Evolutionary conservation across 257 asterid genomes (phyloP).

Genomic region (Solanum arcanum): DNA sequence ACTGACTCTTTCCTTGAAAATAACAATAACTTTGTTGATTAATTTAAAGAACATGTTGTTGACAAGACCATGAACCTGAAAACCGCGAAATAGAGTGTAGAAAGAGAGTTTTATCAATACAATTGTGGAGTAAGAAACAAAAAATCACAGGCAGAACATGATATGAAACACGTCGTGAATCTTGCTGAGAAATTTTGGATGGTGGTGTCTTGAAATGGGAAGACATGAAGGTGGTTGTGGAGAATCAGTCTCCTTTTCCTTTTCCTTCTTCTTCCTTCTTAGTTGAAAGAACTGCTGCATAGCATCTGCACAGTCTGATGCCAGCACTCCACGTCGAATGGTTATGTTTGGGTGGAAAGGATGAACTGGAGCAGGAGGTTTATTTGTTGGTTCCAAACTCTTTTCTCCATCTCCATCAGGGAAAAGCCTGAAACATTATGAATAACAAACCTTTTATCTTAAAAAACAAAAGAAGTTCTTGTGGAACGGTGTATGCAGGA

Average conservation of each 20-base stretch:
- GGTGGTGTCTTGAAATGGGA: conserved; percentile 46
- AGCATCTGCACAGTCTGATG: conserved; percentile 75
- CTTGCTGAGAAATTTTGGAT: conserved; percentile 51
- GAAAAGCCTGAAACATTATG: conserved; percentile 51
- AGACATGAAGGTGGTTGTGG: conserved; percentile 49
- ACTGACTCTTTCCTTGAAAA: neutral
- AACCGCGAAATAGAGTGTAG: neutral
- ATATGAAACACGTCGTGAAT: conserved; percentile 53
- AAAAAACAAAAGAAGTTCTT: neutral
- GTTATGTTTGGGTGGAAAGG: conserved; percentile 89
- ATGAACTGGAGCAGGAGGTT: conserved; percentile 75
- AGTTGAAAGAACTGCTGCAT: conserved; percentile 87
- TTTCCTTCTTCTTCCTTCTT: conserved; percentile 62
- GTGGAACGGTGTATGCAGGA: neutral
- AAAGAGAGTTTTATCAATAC: neutral
- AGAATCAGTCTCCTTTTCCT: conserved; percentile 41
- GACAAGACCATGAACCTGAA: neutral
- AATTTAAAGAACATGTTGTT: neutral
- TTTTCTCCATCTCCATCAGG: conserved; percentile 56
- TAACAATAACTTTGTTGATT: neutral
- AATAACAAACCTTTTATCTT: neutral
- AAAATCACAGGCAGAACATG: conserved; percentile 47
- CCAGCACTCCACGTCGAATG: conserved; percentile 62
- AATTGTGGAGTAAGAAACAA: neutral
- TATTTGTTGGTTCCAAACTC: conserved; percentile 37